Conservation (phyloP, 441 rosid species). For the Pelargonium myrrhifolium region DNA sequence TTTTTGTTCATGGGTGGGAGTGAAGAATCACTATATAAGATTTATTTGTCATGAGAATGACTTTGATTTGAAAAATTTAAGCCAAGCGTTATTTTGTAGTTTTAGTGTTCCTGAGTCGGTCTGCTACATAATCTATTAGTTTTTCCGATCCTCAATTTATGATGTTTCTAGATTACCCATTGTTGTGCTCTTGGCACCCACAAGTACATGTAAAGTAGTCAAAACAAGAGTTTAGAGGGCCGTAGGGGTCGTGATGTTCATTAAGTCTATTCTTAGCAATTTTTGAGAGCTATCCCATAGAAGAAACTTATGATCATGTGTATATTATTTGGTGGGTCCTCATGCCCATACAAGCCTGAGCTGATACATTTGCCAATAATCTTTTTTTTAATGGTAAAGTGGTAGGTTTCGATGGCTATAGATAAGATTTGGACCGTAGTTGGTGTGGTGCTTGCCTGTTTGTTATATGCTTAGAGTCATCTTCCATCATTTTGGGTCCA, state of each 20-base stretch:
- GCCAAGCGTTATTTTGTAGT: background rate
- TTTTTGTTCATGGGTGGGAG: no score
- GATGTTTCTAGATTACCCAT: background rate
- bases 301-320: background rate
- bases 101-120: background rate
- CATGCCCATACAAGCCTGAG: background rate
- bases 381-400: no score
- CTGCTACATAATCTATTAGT: background rate
- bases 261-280: background rate
- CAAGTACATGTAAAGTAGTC: no score
- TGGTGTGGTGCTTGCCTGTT: background rate
- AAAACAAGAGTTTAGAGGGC: background rate
- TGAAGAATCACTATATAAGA: no score
- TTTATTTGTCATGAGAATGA: no score
- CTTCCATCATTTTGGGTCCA: background rate
- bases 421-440: conserved; percentile 1
- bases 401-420: background rate
- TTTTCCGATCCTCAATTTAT: background rate
- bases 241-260: background rate
- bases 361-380: background rate
- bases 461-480: background rate
- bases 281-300: background rate
- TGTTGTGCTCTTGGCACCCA: no score
- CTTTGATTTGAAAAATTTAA: no score
- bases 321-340: conserved; percentile 1